These are phyloP conservation scores for Phytophthora sansomeana DNA, from an alignment of 352 stramenopile species.

Conservation along the genomic window DNA sequence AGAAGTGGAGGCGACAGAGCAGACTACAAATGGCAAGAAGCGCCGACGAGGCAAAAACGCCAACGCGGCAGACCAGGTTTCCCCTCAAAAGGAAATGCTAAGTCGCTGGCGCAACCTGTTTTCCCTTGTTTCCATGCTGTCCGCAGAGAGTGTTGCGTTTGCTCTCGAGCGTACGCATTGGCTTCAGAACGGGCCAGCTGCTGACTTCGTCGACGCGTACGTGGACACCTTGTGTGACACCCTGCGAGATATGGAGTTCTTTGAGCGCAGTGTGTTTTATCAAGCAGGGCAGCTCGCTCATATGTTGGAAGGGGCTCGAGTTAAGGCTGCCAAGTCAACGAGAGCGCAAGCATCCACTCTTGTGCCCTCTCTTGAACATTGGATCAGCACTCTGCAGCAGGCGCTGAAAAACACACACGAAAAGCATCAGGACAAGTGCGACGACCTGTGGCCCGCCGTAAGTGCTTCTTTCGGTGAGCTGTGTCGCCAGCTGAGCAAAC, in stretches of 20 bases:
- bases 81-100: slow-evolving; percentile 51
- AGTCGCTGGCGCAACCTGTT: slow-evolving; percentile 80
- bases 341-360: slow-evolving; percentile 30
- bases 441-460: slow-evolving; percentile 60
- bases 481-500: slow-evolving; percentile 21
- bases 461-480: slow-evolving; percentile 35
- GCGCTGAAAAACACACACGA: slow-evolving; percentile 47
- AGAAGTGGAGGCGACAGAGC: slow-evolving; percentile 44
- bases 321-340: slow-evolving; percentile 45
- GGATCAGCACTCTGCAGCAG: slow-evolving; percentile 49
- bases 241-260: slow-evolving; percentile 57
- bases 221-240: slow-evolving; percentile 57
- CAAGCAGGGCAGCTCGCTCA: slow-evolving; percentile 65
- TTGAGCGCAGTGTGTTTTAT: slow-evolving; percentile 74
- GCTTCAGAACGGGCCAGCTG: slow-evolving; percentile 44
- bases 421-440: slow-evolving; percentile 51
- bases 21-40: slow-evolving; percentile 57
- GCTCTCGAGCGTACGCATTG: slow-evolving; percentile 56
- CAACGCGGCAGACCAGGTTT: slow-evolving; percentile 33
- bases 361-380: slow-evolving; percentile 41
- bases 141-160: slow-evolving; percentile 72
- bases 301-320: slow-evolving; percentile 44
- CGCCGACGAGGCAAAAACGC: slow-evolving; percentile 50
- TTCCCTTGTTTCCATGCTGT: slow-evolving; percentile 62
- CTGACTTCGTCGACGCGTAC: slow-evolving; percentile 56